Evolutionary conservation across 2,329 filamentous ascomycete genomes (phyloP), one percentile per base, ranked within the genome.

Genomic region (Alternaria conjuncta): DNA sequence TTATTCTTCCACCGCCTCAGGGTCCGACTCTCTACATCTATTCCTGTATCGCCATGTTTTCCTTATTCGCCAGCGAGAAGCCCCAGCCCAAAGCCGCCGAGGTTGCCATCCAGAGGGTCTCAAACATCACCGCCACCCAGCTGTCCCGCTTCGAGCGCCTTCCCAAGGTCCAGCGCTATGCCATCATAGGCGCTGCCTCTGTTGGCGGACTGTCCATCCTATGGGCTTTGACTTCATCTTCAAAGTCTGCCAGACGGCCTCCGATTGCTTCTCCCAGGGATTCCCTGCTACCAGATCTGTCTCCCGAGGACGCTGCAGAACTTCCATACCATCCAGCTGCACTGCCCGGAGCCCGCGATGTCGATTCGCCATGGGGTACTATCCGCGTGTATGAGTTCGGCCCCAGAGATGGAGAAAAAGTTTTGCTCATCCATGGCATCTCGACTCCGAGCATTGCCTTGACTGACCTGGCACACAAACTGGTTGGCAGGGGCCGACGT

Each of bases 321-420:
- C 67, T 84, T 3, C 81, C 84, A 0, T 93, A 96, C 77, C 91
- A 91, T 2, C 88, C 88, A 4, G 86, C 93, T 77, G 86, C 86
- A 15, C 85, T 94, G 13, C 91, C 91, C 0, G 90, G 92, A 7
- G 87, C 83, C 0, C 86, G 92, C 61, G 88, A 93, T 75, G 88
- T 96, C 15, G 75, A 83, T 12, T 90, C 88, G 5, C 88, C 89
- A 4, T 94, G 92, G 74, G 92, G 93, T 15, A 87, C 82, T 5
- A 87, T 92, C 65, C 84, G 90, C 49, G 89, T 92, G 4, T 95
- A 93, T 75, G 93, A 96, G 82, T 96, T 90, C 86, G 93, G 93
- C 0, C 91, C 92, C 0, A 85, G 88, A 62, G 81, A 86, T 36
- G 92, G 92, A 1, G 85, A 88, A 26, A 93, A 90, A 73, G 88